Evolutionary conservation across 306 rosid species (phyloP), one percentile per base, ranked within the genome.

Genomic region (Cicer yamashitae): DNA sequence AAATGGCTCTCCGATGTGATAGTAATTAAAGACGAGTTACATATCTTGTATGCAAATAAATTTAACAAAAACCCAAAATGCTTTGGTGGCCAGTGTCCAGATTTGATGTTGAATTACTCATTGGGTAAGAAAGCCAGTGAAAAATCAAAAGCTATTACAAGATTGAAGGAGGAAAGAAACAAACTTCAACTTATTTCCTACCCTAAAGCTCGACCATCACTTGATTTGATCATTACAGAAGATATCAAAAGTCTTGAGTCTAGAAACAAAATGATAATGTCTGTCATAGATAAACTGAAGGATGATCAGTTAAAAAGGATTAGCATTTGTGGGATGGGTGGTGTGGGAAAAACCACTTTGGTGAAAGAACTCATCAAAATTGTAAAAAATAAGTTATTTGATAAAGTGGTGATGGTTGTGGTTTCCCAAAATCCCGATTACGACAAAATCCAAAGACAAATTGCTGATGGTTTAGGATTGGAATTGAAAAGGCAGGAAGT

Each of bases 81-180:
- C 34, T 39, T 40, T 53, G 34, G 51, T 39, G 76, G 77, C 13
- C 2, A 38, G 17, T 53, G 75, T 71, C 61, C 40, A 39, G 7
- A 70, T 52, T 18, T 54, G 43, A 20, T 11, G 7, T 40, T 25
- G 17, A 10, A 17, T 45, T 74, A 74, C 43, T 60, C 70, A 6
- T 30, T 60, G 48, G 52, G 78, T 6, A 74, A 48, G 61, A n/a
- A 5, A 14, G 70, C 61, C 1, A 11, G 37, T 2, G 6, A 46
- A 9, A 30, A 0, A 15, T 10, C n/a, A 0, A 39, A 15, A 46
- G 18, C 0, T 43, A 4, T 73, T 25, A 15, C 20, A 6, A 22
- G 45, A 10, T 73, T 73, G 48, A 57, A 41, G 2, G 77, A 43
- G 5, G 77, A 58, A 30, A 6, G 13, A 10, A 15, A 2, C 3